These are phyloP conservation scores for Limonium bicolor DNA, from an alignment of 148 eudicot genomes.

Conservation along the genomic window DNA sequence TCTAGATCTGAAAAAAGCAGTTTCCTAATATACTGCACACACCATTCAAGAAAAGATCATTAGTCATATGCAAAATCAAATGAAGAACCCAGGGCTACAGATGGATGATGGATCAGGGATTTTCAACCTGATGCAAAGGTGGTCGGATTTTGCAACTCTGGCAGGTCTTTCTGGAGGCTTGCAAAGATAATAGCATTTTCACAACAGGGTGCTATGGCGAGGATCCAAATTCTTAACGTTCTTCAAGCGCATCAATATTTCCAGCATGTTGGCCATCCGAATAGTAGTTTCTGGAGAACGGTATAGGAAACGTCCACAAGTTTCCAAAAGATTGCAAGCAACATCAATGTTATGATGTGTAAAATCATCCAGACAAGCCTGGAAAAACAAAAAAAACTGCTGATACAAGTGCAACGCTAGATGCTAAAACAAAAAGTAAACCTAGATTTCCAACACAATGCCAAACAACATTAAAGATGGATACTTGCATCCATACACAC, in stretches of 20 bases:
- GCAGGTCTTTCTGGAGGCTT: conserved; percentile 97
- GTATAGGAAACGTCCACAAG: conserved; percentile 88
- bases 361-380: conserved; percentile 97
- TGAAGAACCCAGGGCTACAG: too few relatives aligned
- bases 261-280: conserved; percentile 96
- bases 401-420: too few relatives aligned
- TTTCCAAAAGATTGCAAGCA: conserved; percentile 98
- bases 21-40: conserved; percentile 82
- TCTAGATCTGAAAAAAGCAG: conserved; percentile 89
- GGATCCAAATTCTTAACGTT: conserved; percentile 98
- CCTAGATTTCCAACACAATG: too few relatives aligned
- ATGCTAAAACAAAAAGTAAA: too few relatives aligned
- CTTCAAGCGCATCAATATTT: conserved; percentile 90
- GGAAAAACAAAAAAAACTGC: conserved; percentile 13
- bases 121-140: conserved; percentile 85
- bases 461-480: too few relatives aligned
- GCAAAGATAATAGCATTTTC: conserved; percentile 94
- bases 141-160: conserved; percentile 89
- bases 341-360: conserved; percentile 95
- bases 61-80: too few relatives aligned
- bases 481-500: too few relatives aligned
- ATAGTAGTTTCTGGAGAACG: conserved; percentile 88
- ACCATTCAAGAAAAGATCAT: conserved; percentile 9
- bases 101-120: too few relatives aligned
- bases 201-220: conserved; percentile 93